Percentiles rank a stretch among this genome's conserved stretches.
Evolutionary conservation across 2,329 filamentous ascomycete genomes (phyloP).

Genomic region (Dryadomyces quercus-mongolicae): DNA sequence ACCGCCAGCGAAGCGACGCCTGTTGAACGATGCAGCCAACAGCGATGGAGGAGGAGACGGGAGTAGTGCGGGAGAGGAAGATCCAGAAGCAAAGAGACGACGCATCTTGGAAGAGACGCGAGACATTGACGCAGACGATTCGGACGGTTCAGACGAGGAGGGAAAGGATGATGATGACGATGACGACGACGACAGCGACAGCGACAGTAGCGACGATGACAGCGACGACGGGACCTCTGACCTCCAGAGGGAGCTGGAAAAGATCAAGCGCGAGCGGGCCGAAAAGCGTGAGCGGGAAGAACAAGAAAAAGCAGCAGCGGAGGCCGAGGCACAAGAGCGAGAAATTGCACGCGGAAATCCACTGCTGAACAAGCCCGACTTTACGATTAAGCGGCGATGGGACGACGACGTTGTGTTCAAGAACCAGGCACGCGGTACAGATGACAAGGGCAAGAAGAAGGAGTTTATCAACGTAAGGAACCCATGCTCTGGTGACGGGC

Average conservation of each 20-base stretch:
- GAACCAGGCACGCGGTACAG: slow-evolving; percentile 91
- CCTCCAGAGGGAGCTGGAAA: slow-evolving; percentile 83
- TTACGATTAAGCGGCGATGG: slow-evolving; percentile 86
- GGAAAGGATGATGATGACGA: slow-evolving; percentile 66
- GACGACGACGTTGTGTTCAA: slow-evolving; percentile 99
- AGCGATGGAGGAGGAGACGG: slow-evolving; percentile 19
- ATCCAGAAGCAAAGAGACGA: slow-evolving; percentile 69
- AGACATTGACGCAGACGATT: slow-evolving; percentile 73
- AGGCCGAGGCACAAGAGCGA: slow-evolving; percentile 71
- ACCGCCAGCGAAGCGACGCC: slow-evolving; percentile 7
- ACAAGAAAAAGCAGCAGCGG: slow-evolving; percentile 64
- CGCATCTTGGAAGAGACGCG: slow-evolving; percentile 79
- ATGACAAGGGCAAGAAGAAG: slow-evolving; percentile 76
- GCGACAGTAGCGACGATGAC: slow-evolving; percentile 60
- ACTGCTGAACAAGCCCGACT: slow-evolving; percentile 76
- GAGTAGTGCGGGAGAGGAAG: slow-evolving; percentile 34
- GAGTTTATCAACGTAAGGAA: slow-evolving; percentile 86
- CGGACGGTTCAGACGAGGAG: slow-evolving; percentile 44
- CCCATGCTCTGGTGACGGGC: neutral
- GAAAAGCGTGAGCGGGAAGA: slow-evolving; percentile 76
- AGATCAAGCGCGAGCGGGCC: slow-evolving; percentile 78
- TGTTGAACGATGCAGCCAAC: slow-evolving; percentile 1
- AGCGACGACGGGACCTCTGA: slow-evolving; percentile 75
- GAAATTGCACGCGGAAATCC: slow-evolving; percentile 92
- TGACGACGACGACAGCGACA: slow-evolving; percentile 43